phyloP scores from a whole-genome alignment of 1,284 basidiomycete species.

The Cystobasidiaceae sp. region DNA sequence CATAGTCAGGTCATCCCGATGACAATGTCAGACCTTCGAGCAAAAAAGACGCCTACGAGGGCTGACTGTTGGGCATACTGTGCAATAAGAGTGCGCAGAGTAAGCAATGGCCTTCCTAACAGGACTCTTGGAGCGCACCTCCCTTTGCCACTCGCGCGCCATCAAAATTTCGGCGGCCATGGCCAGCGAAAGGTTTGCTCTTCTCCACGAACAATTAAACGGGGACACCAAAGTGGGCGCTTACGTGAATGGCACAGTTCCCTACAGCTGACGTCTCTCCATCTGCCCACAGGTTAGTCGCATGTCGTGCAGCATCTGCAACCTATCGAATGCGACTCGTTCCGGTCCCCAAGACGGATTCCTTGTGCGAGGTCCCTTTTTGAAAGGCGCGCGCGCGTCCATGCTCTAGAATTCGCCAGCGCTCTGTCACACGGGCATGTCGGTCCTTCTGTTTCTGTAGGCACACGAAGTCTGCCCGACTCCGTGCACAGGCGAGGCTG shows the following conservation, averaged over 20 bases:
- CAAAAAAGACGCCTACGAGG: not conserved
- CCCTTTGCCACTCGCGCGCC: not conserved
- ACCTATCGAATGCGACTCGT: slow-evolving; percentile 26
- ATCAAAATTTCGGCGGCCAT: slow-evolving; percentile 8
- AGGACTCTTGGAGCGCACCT: not conserved
- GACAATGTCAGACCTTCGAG: not conserved
- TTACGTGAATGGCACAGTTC: not conserved
- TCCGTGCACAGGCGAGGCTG: not conserved
- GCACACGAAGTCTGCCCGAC: not conserved
- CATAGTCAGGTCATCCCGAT: not conserved
- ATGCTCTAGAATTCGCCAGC: slow-evolving; percentile 1
- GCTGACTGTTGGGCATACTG: not conserved
- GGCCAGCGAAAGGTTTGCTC: not conserved
- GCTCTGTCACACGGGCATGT: not conserved
- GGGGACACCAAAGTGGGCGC: slow-evolving; percentile 29
- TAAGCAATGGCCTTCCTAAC: not conserved
- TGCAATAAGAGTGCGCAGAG: not conserved
- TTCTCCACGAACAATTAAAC: slow-evolving; percentile 25
- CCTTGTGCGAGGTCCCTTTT: not conserved
- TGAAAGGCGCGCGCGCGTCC: not conserved
- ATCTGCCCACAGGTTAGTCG: slow-evolving; percentile 21
- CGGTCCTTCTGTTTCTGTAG: not conserved
- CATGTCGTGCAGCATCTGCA: not conserved
- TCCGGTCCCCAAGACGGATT: slow-evolving; percentile 30
- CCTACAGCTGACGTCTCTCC: not conserved